A percentile compares a stretch with the other conserved stretches of the same genome.
Conservation (phyloP, 345 rosid species). For the Reutealis trisperma region DNA sequence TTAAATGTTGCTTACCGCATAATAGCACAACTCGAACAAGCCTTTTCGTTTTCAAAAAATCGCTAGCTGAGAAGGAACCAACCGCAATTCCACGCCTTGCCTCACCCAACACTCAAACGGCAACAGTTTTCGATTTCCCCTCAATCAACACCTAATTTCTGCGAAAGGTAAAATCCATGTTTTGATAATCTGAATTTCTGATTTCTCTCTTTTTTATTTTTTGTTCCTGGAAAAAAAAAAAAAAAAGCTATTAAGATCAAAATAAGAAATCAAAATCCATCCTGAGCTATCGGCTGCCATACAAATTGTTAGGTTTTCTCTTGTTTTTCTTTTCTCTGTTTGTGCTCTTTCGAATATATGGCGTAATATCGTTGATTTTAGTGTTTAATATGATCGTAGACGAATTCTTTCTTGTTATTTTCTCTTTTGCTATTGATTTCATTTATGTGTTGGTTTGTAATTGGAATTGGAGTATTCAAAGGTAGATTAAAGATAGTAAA, state of each 20-base stretch:
- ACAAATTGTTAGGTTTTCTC: neutral
- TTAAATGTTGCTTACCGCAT: neutral
- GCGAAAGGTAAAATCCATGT: neutral
- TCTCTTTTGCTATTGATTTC: neutral
- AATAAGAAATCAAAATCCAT: too few species aligned
- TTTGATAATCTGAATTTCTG: neutral
- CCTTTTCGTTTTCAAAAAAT: neutral
- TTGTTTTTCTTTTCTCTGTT: too few species aligned
- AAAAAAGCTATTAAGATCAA: neutral
- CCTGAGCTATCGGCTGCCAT: neutral
- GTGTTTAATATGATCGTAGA: too few species aligned
- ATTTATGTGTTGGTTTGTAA: neutral
- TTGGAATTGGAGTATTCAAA: neutral
- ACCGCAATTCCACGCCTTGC: neutral
- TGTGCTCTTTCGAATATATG: neutral
- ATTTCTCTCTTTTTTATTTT: too few species aligned
- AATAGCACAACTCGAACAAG: neutral
- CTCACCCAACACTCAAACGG: slow-evolving; percentile 4
- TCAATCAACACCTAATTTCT: neutral
- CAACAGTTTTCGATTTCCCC: neutral
- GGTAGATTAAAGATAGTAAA: neutral
- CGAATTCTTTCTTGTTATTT: neutral
- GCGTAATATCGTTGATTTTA: neutral
- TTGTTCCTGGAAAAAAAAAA: neutral
- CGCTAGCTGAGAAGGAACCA: neutral